Base-by-base conservation (phyloP, 2,329 filamentous ascomycete species). In the Fusarium buharicum region DNA sequence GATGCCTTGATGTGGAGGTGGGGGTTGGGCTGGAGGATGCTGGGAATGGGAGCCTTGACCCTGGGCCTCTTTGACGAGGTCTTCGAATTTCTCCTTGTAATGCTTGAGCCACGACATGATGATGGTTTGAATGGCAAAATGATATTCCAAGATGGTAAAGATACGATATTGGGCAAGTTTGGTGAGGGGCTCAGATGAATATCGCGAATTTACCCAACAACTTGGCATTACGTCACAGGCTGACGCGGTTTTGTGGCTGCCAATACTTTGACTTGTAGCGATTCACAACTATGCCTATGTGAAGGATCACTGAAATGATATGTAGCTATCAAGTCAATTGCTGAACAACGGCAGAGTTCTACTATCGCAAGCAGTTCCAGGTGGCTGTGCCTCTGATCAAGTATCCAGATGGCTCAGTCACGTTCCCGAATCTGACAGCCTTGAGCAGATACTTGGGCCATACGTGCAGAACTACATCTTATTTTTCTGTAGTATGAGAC, bases 51-150 rank as follows among this genome's bases (percentile, higher is more conserved):
- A 54, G 24, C 48, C 48, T 12, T 70, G 68, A 13, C 54, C 54
- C 45, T 65, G 17, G 8, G 72, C 67, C 44, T 74, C 73, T 31
- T 58, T 68, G 41, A 75, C 71, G 36, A 78, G 50, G 48, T 68
- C 68, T 9, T 79, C 75, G 27, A 77, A 71, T 41, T 79, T 76
- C 36, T 72, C 70, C 63, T 78, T 79, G 27, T 78, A 51, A 14
- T 72, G 68, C 50, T 78, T 76, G 6, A 80, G 64, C 75, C 75
- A 78, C 5, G 72, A 38, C 75, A 77, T 77, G 12, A 7, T 57
- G 14, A 33, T 7, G 14, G 8, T 16, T 18, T 4, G 11, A 16
- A 16, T 37, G 33, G 28, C 31, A 2, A 20, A 14, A 38, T 16
- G 13, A 17, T 18, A 36, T n/a, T 18, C 10, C 2, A 14, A 39